Evolutionary conservation across 2,329 filamentous ascomycete genomes (phyloP), one percentile per base, ranked within the genome.

Genomic region (Apiospora hydei): DNA sequence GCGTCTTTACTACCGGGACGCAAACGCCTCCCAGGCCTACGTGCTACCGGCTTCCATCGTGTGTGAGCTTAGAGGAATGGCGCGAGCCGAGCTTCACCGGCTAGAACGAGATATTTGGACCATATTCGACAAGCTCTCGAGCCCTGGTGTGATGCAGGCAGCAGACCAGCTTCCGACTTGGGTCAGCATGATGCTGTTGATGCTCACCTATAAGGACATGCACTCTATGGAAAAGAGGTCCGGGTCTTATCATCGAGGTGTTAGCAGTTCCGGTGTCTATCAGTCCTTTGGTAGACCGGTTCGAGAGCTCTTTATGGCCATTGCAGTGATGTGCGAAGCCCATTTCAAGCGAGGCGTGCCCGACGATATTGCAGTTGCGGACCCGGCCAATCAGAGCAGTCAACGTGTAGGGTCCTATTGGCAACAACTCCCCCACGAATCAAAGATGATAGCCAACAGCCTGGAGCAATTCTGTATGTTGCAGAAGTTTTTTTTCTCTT

Each of bases 171-270:
- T 86, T 72, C 82, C 83, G n/a, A 75, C 87, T 30, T 88, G 86
- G 85, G 83, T 82, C 21, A 83, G 83, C 76, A 77, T 87, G 77
- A 87, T 86, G 85, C 84, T 87, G 73, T 77, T 87, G 71, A 84
- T 88, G 61, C 80, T 87, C 53, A 83, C 86, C 75, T 87, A 88
- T 73, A 82, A 83, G 30, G 84, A 87, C 70, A 77, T 66, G 69
- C 53, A 71, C n/a, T 8, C 49, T 7, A 69, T 75, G 74, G 73
- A 70, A n/a, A 71, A 41, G 66, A 75, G 70, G 70, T 75, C 69
- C 68, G 74, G 26, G 49, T 21, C 34, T 68, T 74, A 57, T 75
- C 73, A 57, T 74, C 67, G 66, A 73, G 69, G 61, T 64, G 57
- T 8, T n/a, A 24, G 13, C 53, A 66, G 44, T 21, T 18, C 43